Conservation (phyloP, 2,329 filamentous ascomycete species). For the Sordariomycetes sp. region DNA sequence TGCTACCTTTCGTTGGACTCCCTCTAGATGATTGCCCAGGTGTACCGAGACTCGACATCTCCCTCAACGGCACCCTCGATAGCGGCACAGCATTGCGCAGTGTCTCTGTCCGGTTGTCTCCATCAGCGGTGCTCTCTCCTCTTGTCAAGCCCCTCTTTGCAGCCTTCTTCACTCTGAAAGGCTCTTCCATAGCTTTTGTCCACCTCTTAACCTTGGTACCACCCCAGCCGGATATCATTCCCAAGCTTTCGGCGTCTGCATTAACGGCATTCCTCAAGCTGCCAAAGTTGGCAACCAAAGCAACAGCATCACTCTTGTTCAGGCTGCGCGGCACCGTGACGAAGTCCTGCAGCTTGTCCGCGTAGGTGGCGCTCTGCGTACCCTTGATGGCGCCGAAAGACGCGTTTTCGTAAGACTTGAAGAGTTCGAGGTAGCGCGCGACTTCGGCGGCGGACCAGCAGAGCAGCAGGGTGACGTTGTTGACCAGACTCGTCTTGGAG, state of each 20-base stretch:
- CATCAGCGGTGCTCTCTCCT: conserved; percentile 8
- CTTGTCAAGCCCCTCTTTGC: conserved; percentile 33
- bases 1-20: neutral
- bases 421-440: conserved; percentile 86
- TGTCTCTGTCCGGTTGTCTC: neutral
- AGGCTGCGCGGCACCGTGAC: conserved; percentile 82
- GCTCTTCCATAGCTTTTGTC: conserved; percentile 73
- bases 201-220: conserved; percentile 89
- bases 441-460: conserved; percentile 95
- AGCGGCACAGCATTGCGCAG: conserved; percentile 9
- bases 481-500: conserved; percentile 84
- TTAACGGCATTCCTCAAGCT: conserved; percentile 82
- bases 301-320: conserved; percentile 91
- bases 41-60: conserved; percentile 16
- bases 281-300: conserved; percentile 85
- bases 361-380: conserved; percentile 73
- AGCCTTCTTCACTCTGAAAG: conserved; percentile 68
- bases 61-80: conserved; percentile 14
- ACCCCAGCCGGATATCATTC: conserved; percentile 83
- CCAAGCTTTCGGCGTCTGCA: conserved; percentile 76
- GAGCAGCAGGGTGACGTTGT: conserved; percentile 83
- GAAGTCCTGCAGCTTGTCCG: conserved; percentile 84
- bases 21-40: conserved; percentile 17
- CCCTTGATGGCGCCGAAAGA: conserved; percentile 73
- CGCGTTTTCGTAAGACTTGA: conserved; percentile 89